Conservation (phyloP, 306 rosid species). For the Dalbergia oliveri region DNA sequence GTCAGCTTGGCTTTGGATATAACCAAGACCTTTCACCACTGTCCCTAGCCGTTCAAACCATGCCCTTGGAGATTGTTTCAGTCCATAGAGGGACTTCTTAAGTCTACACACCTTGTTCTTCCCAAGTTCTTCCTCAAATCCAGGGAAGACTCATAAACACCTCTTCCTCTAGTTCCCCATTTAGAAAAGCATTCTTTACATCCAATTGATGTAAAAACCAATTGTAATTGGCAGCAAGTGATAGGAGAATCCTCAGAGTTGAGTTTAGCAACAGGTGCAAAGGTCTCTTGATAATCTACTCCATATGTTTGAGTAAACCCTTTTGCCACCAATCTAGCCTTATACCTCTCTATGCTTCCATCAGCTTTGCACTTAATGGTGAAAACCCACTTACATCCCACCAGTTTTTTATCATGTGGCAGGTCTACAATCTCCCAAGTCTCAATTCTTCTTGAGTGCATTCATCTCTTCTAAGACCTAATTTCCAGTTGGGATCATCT, state of each 20-base stretch:
- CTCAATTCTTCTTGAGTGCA: neutral
- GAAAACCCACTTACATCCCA: neutral
- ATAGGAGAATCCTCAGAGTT: neutral
- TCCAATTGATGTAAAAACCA: neutral
- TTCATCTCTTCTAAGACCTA: constrained; percentile 7
- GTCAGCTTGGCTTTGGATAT: too few species aligned
- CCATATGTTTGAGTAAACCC: neutral
- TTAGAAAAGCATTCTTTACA: neutral
- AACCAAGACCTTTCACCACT: too few species aligned
- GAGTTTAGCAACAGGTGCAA: neutral
- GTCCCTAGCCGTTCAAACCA: too few species aligned
- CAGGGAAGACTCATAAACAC: neutral
- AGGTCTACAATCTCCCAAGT: too few species aligned
- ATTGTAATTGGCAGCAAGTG: neutral
- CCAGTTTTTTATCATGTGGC: neutral
- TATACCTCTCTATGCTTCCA: constrained; percentile 4
- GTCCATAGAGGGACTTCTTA: too few species aligned
- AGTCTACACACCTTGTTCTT: too few species aligned
- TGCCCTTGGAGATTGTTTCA: too few species aligned
- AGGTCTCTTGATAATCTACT: neutral
- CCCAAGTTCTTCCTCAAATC: neutral
- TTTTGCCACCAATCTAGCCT: constrained; percentile 1
- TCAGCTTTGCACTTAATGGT: constrained; percentile 1
- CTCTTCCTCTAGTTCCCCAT: constrained; percentile 24
- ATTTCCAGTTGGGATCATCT: constrained; percentile 15